Conservation (phyloP, 192 early-diverging fungal genomes). For the Dispira parvispora region DNA sequence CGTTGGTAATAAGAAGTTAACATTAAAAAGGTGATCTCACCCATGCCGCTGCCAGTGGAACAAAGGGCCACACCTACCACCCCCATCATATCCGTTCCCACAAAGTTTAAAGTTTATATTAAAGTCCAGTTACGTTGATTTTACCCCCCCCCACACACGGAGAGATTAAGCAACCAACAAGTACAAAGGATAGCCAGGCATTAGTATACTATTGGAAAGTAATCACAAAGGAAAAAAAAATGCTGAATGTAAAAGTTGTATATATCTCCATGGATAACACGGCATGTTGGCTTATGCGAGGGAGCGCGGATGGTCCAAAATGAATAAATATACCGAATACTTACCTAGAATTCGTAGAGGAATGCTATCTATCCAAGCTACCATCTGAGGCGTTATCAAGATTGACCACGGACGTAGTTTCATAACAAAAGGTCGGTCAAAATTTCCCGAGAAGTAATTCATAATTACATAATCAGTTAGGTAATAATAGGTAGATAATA, state of each 20-base stretch:
- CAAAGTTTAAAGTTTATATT: not conserved
- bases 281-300: no score
- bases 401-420: not conserved
- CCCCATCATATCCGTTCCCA: not conserved
- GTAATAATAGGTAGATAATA: not conserved
- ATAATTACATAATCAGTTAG: not conserved
- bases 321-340: not conserved
- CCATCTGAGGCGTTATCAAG: constrained; percentile 1
- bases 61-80: constrained; percentile 21
- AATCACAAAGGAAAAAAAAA: no score
- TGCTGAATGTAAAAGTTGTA: not conserved
- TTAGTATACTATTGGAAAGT: not conserved
- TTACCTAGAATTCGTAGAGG: constrained; percentile 1
- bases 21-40: constrained; percentile 27
- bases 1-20: constrained; percentile 22
- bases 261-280: not conserved
- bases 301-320: no score
- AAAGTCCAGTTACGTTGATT: not conserved
- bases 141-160: not conserved
- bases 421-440: not conserved
- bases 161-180: not conserved
- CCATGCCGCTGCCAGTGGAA: constrained; percentile 24
- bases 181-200: not conserved
- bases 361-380: constrained; percentile 6
- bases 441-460: not conserved